Conservation (phyloP, 2,329 filamentous ascomycete species). For the Metarhizium guizhouense region DNA sequence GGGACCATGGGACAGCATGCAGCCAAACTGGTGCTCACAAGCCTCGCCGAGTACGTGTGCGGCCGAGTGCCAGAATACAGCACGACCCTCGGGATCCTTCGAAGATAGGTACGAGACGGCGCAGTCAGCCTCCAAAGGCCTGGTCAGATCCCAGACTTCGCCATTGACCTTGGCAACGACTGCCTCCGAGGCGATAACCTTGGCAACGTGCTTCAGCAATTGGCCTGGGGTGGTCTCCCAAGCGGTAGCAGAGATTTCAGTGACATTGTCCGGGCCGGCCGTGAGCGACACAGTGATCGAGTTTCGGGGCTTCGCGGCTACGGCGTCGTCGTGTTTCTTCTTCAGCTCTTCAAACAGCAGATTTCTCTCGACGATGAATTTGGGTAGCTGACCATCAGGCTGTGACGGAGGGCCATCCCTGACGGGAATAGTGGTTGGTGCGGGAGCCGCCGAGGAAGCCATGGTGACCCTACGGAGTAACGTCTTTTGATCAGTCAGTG, state of each 20-base stretch:
- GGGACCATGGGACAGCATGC: slow-evolving; percentile 87
- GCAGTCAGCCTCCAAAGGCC: slow-evolving; percentile 61
- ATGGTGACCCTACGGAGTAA: too few relatives aligned
- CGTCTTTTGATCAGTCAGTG: too few relatives aligned
- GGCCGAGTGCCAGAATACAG: slow-evolving; percentile 96
- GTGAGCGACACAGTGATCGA: not conserved
- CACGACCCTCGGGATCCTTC: slow-evolving; percentile 19
- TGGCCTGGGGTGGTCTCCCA: slow-evolving; percentile 86
- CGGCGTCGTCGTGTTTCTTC: not conserved
- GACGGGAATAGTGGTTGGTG: not conserved
- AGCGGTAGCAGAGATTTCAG: slow-evolving; percentile 39
- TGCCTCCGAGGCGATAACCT: slow-evolving; percentile 75
- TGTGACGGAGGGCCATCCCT: not conserved
- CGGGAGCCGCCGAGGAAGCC: not conserved
- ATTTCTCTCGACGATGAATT: not conserved
- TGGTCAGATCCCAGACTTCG: slow-evolving; percentile 83
- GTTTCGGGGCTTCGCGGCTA: not conserved
- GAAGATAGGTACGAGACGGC: too few relatives aligned
- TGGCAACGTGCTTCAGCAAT: slow-evolving; percentile 72
- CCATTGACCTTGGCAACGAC: slow-evolving; percentile 82
- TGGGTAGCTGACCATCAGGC: not conserved
- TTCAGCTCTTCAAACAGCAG: not conserved
- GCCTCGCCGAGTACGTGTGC: slow-evolving; percentile 96
- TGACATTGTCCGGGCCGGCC: not conserved
- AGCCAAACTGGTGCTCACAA: slow-evolving; percentile 81